phyloP scores from a whole-genome alignment of 2,329 filamentous ascomycete species.

The Metarhizium album region DNA sequence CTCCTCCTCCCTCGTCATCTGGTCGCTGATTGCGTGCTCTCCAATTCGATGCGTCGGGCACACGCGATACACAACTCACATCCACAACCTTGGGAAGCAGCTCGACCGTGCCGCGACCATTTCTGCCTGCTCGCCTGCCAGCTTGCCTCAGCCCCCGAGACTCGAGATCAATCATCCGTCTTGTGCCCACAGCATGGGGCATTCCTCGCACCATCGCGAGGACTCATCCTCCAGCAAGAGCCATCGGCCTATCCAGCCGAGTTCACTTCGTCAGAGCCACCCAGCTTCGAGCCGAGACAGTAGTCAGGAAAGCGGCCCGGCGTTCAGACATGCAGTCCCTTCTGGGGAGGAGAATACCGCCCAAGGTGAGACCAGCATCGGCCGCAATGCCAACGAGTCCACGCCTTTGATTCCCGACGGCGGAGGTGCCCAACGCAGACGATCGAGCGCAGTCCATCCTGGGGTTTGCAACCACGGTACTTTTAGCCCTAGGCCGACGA shows the following conservation, averaged over 20 bases:
- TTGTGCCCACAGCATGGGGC: conserved; percentile 14
- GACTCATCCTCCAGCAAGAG: conserved; percentile 18
- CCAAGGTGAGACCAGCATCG: conserved; percentile 4
- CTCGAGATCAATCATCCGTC: neutral
- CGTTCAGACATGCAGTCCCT: conserved; percentile 5
- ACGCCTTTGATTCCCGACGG: conserved; percentile 34
- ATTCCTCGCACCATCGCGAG: conserved; percentile 18
- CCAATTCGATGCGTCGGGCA: neutral
- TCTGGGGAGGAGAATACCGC: conserved; percentile 9
- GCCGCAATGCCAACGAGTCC: conserved; percentile 29
- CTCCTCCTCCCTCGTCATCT: neutral
- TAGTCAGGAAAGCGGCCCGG: conserved; percentile 10
- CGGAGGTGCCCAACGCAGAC: conserved; percentile 4
- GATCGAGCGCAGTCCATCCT: conserved; percentile 17
- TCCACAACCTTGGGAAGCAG: neutral
- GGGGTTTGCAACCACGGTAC: conserved; percentile 60
- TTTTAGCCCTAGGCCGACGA: conserved; percentile 57
- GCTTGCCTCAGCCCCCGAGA: neutral
- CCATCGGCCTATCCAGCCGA: conserved; percentile 33
- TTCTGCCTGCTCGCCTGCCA: neutral
- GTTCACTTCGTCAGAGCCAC: conserved; percentile 35
- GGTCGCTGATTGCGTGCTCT: too few species aligned
- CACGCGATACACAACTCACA: neutral
- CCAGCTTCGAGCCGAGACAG: conserved; percentile 17
- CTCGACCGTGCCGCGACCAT: neutral